A percentile compares a stretch with the other conserved stretches of the same genome.
Conservation (phyloP, 768 basidiomycete genomes). For the Paxillus ammoniavirescens region DNA sequence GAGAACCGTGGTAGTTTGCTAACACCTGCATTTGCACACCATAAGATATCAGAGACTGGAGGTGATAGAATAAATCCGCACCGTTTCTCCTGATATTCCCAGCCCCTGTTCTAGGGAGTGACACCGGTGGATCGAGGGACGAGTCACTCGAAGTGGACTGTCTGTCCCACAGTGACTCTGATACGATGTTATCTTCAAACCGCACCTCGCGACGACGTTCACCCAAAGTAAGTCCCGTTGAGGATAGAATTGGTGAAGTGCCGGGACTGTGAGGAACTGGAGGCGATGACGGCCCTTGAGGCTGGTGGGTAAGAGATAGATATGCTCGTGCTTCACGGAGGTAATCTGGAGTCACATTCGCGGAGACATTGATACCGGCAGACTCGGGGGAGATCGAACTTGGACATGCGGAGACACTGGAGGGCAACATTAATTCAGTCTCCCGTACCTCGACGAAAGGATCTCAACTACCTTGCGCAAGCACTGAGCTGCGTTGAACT, state of each 20-base stretch:
- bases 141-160: slow-evolving; percentile 30
- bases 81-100: slow-evolving; percentile 18
- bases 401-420: slow-evolving; percentile 24
- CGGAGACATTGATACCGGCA: slow-evolving; percentile 29
- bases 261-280: slow-evolving; percentile 18
- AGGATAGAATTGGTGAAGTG: slow-evolving; percentile 29
- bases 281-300: slow-evolving; percentile 10
- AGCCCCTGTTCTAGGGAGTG: slow-evolving; percentile 12
- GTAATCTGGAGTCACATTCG: slow-evolving; percentile 32
- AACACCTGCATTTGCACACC: slow-evolving; percentile 13
- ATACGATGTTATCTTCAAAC: slow-evolving; percentile 32
- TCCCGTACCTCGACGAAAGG: background rate
- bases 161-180: slow-evolving; percentile 29
- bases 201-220: slow-evolving; percentile 32
- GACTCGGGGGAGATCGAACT: slow-evolving; percentile 35
- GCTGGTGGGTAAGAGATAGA: slow-evolving; percentile 27
- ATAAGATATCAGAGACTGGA: background rate
- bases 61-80: slow-evolving; percentile 2
- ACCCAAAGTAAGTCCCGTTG: slow-evolving; percentile 26
- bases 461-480: slow-evolving; percentile 14
- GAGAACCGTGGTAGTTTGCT: slow-evolving; percentile 33
- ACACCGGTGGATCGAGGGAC: slow-evolving; percentile 23
- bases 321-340: slow-evolving; percentile 34
- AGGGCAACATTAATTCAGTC: slow-evolving; percentile 2
- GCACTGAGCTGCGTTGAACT: slow-evolving; percentile 8